These are phyloP conservation scores for Mucor saturninus DNA, from an alignment of 371 early-diverging fungal species.

Conservation along the genomic window DNA sequence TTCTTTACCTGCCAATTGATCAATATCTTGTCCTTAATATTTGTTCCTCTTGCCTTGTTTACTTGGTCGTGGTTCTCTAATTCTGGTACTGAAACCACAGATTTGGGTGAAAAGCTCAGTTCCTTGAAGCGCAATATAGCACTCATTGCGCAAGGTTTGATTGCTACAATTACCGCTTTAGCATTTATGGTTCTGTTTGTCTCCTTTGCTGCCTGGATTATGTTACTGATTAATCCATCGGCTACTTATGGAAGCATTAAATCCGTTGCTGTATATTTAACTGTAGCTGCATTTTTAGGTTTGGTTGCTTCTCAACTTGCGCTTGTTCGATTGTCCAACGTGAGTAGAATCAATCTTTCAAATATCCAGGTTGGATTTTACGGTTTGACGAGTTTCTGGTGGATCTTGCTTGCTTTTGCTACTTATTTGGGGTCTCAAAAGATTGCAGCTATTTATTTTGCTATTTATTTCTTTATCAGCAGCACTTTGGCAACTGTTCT, in stretches of 20 bases:
- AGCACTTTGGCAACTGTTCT: conserved; percentile 39
- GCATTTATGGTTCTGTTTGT: conserved; percentile 17
- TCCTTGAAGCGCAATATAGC: background rate
- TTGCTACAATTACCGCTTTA: conserved; percentile 19
- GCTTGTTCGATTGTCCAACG: background rate
- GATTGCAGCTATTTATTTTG: conserved; percentile 44
- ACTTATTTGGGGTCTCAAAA: conserved; percentile 29
- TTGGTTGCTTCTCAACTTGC: conserved; percentile 27
- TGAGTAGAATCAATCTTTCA: background rate
- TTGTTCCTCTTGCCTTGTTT: conserved; percentile 32
- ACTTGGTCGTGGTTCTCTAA: conserved; percentile 18
- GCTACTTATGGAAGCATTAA: conserved; percentile 35
- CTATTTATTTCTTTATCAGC: conserved; percentile 46
- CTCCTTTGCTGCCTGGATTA: conserved; percentile 14
- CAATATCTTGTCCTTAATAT: conserved; percentile 42
- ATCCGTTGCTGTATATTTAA: conserved; percentile 19
- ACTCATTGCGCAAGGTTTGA: conserved; percentile 17
- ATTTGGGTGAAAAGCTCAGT: conserved; percentile 8
- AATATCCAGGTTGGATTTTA: conserved; percentile 24
- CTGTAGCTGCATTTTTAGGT: conserved; percentile 28
- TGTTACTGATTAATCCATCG: conserved; percentile 32
- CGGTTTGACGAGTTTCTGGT: conserved; percentile 52
- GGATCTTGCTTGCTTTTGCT: conserved; percentile 43
- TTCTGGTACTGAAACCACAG: background rate
- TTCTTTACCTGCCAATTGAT: conserved; percentile 49